Evolutionary conservation across 2,329 filamentous ascomycete species (phyloP).

Genomic region (Drechslera avenae): DNA sequence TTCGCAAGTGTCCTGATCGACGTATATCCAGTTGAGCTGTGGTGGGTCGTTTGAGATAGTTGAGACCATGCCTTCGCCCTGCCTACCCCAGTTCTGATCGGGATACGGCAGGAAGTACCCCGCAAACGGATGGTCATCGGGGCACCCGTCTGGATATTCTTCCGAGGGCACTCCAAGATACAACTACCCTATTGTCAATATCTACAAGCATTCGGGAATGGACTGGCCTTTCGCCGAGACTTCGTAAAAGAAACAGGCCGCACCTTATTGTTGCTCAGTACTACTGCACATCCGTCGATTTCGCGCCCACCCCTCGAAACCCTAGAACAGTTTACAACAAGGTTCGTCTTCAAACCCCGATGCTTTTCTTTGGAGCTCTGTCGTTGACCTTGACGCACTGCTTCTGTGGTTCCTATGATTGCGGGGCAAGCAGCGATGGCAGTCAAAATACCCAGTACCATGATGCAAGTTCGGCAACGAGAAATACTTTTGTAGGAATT

Average conservation of each 20-base stretch:
- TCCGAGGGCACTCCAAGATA: constrained; percentile 22
- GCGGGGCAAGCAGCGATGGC: constrained; percentile 50
- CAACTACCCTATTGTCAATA: not conserved
- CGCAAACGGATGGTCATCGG: constrained; percentile 55
- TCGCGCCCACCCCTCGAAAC: constrained; percentile 48
- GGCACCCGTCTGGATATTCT: constrained; percentile 18
- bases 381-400: constrained; percentile 53
- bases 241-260: not conserved
- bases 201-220: too few species aligned
- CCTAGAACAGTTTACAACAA: constrained; percentile 49
- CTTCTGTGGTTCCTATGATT: constrained; percentile 53
- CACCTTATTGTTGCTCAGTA: constrained; percentile 52
- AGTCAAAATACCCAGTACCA: constrained; percentile 43
- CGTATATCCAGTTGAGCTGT: constrained; percentile 38
- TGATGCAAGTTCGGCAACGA: constrained; percentile 1
- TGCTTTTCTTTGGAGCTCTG: constrained; percentile 54
- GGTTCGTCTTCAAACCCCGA: constrained; percentile 52
- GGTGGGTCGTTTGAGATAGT: constrained; percentile 53
- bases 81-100: constrained; percentile 49
- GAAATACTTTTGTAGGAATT: too few species aligned
- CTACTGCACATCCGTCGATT: constrained; percentile 49
- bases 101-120: constrained; percentile 64
- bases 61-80: constrained; percentile 55
- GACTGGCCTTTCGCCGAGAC: too few species aligned
- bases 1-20: constrained; percentile 33